These are phyloP conservation scores for Botrytis tulipae DNA, from an alignment of 2,329 filamentous ascomycete genomes.

Conservation along the genomic window DNA sequence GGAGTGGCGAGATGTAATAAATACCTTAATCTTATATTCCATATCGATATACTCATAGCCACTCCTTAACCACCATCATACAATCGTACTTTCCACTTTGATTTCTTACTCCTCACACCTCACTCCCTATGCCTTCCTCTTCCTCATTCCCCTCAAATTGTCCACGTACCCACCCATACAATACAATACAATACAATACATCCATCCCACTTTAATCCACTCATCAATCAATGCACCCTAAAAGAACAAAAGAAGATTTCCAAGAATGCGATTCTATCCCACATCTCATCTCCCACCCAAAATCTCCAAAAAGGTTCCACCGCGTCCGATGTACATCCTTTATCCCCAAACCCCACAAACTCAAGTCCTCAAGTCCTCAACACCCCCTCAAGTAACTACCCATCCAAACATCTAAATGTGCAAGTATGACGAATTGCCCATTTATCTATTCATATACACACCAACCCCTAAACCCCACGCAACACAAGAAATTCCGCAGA, in stretches of 20 bases:
- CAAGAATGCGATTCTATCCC: neutral
- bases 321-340: neutral
- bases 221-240: neutral
- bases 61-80: neutral
- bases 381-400: neutral
- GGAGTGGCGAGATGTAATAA: too few species aligned
- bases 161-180: neutral
- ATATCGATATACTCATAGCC: neutral
- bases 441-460: neutral
- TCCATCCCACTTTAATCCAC: neutral
- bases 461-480: neutral
- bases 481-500: neutral
- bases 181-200: neutral
- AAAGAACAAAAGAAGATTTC: neutral
- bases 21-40: neutral
- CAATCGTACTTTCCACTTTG: neutral
- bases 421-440: neutral
- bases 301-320: slow-evolving; percentile 1
- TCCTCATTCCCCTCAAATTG: neutral
- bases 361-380: too few species aligned
- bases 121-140: neutral
- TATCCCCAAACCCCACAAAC: neutral
- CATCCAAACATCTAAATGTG: neutral
- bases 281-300: neutral
- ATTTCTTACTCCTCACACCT: neutral